Evolutionary conservation across 805 yeast genomes (phyloP), one percentile per base, ranked within the genome.

Genomic region (Ascoidea tarda): DNA sequence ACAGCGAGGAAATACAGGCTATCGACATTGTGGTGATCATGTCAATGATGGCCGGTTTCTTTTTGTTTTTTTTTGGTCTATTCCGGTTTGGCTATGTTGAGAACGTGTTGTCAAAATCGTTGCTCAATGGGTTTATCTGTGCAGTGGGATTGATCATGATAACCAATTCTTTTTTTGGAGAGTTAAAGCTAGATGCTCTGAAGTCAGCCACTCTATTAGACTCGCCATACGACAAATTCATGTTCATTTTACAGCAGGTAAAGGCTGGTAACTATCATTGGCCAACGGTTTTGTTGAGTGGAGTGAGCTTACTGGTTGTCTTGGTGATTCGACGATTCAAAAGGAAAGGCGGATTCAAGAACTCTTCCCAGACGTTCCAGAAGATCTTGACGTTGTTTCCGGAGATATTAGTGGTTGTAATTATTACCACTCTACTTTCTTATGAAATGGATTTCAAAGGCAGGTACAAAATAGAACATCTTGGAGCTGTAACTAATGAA

Each of bases 71-170:
- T 1, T 79, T 84, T 56, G 96, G 96, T 0, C 63, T 90, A 14
- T 73, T 85, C n/a, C 72, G 96, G 46, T 80, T 87, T 59, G 98
- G 98, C 0, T 90, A 82, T 62, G 69, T 89, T 49, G 96, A 87
- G 59, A 84, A 82, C 55, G 84, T 89, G 2, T 69, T 89, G 50
- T 83, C 93, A 46, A 77, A 87, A 31, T 81, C 95, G 0, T 68
- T 89, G 38, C 66, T 89, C 10, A 74, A 88, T 56, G 96, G 96
- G 0, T 89, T 89, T 60, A 78, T 89, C 46, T 81, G 88, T 10
- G 93, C 93, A 4, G 87, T 89, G 54, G 96, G 96, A 14, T 58
- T 84, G 21, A 82, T 87, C 6, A 88, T 89, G 88, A 75, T 89
- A 33, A 70, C 84, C 50, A 89, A 87, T 63, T 82, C 96, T 2